Base-by-base conservation (phyloP, 345 rosid species). In the Atalantia buxifolia region DNA sequence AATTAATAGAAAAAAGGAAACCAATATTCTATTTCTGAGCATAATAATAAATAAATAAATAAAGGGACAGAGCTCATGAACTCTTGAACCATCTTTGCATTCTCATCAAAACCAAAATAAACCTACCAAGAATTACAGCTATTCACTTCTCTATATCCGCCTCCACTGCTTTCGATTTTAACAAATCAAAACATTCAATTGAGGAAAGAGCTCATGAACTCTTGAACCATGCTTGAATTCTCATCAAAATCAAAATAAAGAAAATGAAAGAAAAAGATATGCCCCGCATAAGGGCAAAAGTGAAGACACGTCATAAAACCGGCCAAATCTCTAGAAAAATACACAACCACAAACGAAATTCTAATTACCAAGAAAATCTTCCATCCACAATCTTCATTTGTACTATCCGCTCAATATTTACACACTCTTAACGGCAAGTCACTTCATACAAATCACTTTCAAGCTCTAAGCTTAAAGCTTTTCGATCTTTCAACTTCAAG, bases 301-400 rank as follows among this genome's bases (percentile, higher is more conserved):
- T 31, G 74, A 55, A 57, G 35, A 30, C 79, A 40, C 60, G 79
- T 78, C 79, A 78, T 9, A 50, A 77, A 42, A 61, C 0, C 77
- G 14, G 66, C 36, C 85, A 53, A 83, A 75, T n/a, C 19, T 74
- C 62, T 59, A 18, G 81, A 73, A 38, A 13, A 73, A 57, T 63
- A 66, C 72, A 71, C 61, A 83, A 31, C 62, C 81, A 59, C 48
- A 9, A 36, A 55, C 48, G 48, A 78, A 18, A 0, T 30, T 50
- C 22, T 24, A 68, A 83, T 79, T 76, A 86, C 88, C 81, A 13
- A 33, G 79, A 85, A 84, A 77, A 74, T 70, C 64, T 71, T 80
- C 74, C 74, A 78, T 66, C 85, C 85, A 84, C 81, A 73, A 69
- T n/a, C n/a, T 22, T n/a, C 40, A 71, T 61, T 55, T 65, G 35